These are phyloP conservation scores for Zea luxurians DNA, from an alignment of 176 grass and related monocot species.

Conservation along the genomic window DNA sequence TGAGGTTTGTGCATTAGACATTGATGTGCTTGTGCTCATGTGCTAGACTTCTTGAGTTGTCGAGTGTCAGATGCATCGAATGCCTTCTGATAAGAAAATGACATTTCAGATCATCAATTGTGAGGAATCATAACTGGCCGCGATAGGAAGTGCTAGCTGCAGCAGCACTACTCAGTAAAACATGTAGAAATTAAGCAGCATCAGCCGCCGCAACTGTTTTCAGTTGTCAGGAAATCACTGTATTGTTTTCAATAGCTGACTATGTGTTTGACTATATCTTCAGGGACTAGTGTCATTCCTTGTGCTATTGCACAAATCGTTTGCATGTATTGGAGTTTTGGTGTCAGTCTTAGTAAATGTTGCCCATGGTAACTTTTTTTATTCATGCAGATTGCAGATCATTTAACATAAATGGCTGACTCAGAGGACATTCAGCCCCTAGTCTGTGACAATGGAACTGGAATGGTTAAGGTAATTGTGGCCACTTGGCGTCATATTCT, in stretches of 20 bases:
- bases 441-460: slow-evolving; percentile 90
- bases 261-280: background rate
- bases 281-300: background rate
- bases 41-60: background rate
- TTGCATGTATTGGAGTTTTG: slow-evolving; percentile 1
- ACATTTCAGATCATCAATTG: background rate
- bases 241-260: background rate
- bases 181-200: too few species aligned
- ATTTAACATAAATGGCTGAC: slow-evolving; percentile 58
- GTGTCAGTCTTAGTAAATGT: background rate
- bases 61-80: background rate
- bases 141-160: too few species aligned
- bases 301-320: background rate
- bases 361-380: background rate
- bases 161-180: too few species aligned
- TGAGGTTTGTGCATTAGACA: background rate
- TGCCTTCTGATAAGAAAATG: slow-evolving; percentile 21
- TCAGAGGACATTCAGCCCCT: slow-evolving; percentile 83
- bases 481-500: slow-evolving; percentile 1
- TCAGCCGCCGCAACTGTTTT: too few species aligned
- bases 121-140: slow-evolving; percentile 10
- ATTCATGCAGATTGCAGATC: slow-evolving; percentile 34
- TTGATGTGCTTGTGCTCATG: too few species aligned
- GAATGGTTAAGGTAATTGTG: slow-evolving; percentile 84
- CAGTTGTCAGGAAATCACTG: background rate